phyloP scores from a whole-genome alignment of 2,329 filamentous ascomycete species.

The Botrytis aclada region DNA sequence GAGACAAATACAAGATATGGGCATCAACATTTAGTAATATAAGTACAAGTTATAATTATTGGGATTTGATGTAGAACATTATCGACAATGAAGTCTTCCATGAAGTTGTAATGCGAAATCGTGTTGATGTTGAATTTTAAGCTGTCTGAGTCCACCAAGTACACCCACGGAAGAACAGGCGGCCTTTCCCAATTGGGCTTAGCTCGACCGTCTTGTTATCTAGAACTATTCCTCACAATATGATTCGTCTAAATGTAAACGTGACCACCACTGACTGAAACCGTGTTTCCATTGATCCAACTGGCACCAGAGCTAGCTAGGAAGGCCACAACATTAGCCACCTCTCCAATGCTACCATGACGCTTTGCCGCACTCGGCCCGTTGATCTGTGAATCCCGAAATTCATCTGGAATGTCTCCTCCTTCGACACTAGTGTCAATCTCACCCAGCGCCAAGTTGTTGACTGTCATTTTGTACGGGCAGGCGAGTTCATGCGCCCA shows the following conservation, averaged over 20 bases:
- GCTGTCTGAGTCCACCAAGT: not conserved
- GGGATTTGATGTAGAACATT: not conserved
- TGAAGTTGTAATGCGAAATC: accelerated
- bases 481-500: conserved; percentile 45
- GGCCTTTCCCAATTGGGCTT: not conserved
- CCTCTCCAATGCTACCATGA: conserved; percentile 14
- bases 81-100: no score
- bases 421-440: not conserved
- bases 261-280: conserved; percentile 17
- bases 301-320: conserved; percentile 12
- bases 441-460: not conserved
- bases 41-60: no score
- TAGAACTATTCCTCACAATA: not conserved
- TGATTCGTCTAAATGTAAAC: not conserved
- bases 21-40: not conserved
- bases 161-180: not conserved
- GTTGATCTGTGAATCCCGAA: not conserved
- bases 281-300: conserved; percentile 18
- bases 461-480: conserved; percentile 17
- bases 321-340: conserved; percentile 15
- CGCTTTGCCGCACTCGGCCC: conserved; percentile 8
- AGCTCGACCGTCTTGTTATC: not conserved
- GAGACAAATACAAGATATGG: not conserved
- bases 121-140: not conserved
- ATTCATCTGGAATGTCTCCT: not conserved